Evolutionary conservation across 2,329 filamentous ascomycete genomes (phyloP).

Genomic region (Trichophyton rubrum): DNA sequence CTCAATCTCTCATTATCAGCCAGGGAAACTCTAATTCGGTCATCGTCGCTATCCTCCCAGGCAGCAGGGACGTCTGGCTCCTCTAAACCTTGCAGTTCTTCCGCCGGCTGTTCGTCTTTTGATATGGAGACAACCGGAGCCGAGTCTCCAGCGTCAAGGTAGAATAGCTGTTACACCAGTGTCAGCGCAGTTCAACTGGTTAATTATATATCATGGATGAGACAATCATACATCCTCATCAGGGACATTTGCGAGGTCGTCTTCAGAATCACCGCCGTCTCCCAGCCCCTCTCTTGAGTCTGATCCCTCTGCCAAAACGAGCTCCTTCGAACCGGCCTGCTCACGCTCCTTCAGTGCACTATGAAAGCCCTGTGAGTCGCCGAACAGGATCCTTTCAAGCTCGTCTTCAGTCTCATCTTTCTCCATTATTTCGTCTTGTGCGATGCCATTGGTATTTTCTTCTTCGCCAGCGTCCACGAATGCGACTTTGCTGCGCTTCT

Average conservation of each 20-base stretch:
- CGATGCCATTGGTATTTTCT: neutral
- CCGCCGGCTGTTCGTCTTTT: conserved; percentile 18
- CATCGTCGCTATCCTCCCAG: conserved; percentile 96
- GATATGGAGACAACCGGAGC: conserved; percentile 12
- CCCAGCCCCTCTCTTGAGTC: conserved; percentile 25
- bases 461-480: neutral
- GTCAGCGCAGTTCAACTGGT: conserved; percentile 2
- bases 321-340: conserved; percentile 29
- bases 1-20: conserved; percentile 61
- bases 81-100: neutral
- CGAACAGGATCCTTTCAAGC: conserved; percentile 78
- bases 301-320: conserved; percentile 23
- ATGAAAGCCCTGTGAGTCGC: conserved; percentile 71
- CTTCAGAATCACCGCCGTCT: conserved; percentile 38
- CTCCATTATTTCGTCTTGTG: conserved; percentile 11
- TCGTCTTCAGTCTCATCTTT: conserved; percentile 77
- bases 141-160: conserved; percentile 56
- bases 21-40: conserved; percentile 71
- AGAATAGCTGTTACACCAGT: conserved; percentile 49
- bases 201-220: neutral
- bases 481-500: neutral
- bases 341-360: conserved; percentile 54
- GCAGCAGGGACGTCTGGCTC: conserved; percentile 19
- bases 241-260: conserved; percentile 50
- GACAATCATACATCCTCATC: conserved; percentile 54